These are phyloP conservation scores for Podospora anserina DNA, from an alignment of 495 filamentous ascomycete genomes.

Conservation along the genomic window DNA sequence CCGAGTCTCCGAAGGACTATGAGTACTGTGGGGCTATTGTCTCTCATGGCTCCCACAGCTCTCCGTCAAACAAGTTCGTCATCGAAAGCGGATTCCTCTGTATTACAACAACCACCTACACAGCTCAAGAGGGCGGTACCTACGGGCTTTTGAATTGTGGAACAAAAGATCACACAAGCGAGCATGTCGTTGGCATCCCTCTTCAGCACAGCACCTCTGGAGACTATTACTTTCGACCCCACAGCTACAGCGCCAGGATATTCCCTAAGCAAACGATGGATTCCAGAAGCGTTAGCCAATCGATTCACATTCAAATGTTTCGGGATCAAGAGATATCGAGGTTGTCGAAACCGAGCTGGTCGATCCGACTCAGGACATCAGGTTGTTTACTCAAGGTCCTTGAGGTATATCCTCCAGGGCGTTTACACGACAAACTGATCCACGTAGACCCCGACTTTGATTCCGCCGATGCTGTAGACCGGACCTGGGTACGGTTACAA, in stretches of 20 bases:
- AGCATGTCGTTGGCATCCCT: background rate
- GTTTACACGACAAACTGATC: background rate
- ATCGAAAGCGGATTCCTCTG: constrained; percentile 2
- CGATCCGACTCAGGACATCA: background rate
- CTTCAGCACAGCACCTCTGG: background rate
- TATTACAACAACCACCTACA: background rate
- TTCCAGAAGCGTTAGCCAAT: too few relatives aligned
- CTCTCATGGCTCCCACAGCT: background rate
- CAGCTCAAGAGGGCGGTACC: background rate
- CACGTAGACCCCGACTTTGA: background rate
- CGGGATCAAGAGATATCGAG: background rate
- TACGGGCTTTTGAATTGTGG: constrained; percentile 1
- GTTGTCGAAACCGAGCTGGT: background rate
- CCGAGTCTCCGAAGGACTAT: background rate
- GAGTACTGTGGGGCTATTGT: background rate
- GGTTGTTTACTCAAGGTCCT: background rate
- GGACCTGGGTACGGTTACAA: background rate
- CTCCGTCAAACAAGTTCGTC: constrained; percentile 3
- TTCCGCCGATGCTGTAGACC: background rate
- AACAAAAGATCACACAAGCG: background rate
- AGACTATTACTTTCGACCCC: background rate
- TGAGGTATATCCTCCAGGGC: background rate
- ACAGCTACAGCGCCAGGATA: background rate
- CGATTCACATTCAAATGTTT: constrained; percentile 3
- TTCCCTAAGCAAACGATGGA: background rate